These are phyloP conservation scores for Chalciporus sp. DNA, from an alignment of 1,284 basidiomycete species.

Conservation along the genomic window DNA sequence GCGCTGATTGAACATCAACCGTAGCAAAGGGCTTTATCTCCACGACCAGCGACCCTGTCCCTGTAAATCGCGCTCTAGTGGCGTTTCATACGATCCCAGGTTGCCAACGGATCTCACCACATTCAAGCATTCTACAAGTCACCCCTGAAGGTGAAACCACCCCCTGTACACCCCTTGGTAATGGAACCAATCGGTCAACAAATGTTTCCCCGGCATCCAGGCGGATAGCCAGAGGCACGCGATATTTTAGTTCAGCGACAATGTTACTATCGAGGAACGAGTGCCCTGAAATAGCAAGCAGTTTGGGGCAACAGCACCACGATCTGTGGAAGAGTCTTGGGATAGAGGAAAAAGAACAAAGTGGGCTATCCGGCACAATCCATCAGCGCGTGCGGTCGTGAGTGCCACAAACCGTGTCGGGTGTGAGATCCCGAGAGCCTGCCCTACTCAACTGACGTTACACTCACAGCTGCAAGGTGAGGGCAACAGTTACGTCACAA, in stretches of 20 bases:
- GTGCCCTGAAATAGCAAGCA: not conserved
- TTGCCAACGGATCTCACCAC: too few relatives aligned
- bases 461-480: too few relatives aligned
- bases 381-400: not conserved
- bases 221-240: too few relatives aligned
- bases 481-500: not conserved
- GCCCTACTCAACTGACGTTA: too few relatives aligned
- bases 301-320: not conserved
- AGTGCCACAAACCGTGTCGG: not conserved
- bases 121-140: not conserved
- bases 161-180: not conserved
- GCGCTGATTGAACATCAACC: not conserved
- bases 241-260: too few relatives aligned
- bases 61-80: constrained; percentile 1
- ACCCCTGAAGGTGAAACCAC: not conserved
- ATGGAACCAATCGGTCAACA: too few relatives aligned
- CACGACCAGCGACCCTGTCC: not conserved
- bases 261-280: too few relatives aligned
- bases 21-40: not conserved
- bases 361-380: too few relatives aligned
- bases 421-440: not conserved
- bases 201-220: too few relatives aligned
- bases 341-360: too few relatives aligned
- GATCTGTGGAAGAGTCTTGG: too few relatives aligned
- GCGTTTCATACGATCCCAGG: not conserved